phyloP scores from a whole-genome alignment of 768 basidiomycete species.

The Tylopilus intermedius region DNA sequence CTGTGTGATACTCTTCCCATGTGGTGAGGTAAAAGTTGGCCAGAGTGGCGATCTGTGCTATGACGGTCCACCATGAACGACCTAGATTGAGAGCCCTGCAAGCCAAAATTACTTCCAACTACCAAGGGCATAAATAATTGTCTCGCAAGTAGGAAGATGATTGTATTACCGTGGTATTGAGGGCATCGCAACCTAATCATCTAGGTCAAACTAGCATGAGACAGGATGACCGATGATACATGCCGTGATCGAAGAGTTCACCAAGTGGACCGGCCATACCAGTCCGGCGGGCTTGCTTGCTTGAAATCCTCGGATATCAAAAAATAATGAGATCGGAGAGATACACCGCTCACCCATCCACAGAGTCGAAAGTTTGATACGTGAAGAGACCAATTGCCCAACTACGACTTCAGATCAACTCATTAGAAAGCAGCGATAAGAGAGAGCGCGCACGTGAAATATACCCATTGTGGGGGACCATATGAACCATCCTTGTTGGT shows the following conservation, averaged over 20 bases:
- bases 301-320: slow-evolving; percentile 24
- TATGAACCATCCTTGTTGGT: slow-evolving; percentile 57
- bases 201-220: neutral
- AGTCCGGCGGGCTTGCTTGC: slow-evolving; percentile 92
- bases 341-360: slow-evolving; percentile 63
- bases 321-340: neutral
- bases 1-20: slow-evolving; percentile 87
- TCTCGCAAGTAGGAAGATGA: neutral
- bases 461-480: slow-evolving; percentile 80
- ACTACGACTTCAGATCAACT: slow-evolving; percentile 34
- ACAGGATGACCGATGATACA: slow-evolving; percentile 9
- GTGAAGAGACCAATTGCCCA: slow-evolving; percentile 87
- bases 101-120: slow-evolving; percentile 85
- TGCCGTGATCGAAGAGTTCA: slow-evolving; percentile 98
- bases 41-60: slow-evolving; percentile 66
- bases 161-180: slow-evolving; percentile 80
- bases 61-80: slow-evolving; percentile 95
- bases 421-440: neutral
- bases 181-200: slow-evolving; percentile 73
- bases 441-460: slow-evolving; percentile 67
- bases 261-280: slow-evolving; percentile 98
- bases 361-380: slow-evolving; percentile 87
- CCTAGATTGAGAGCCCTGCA: slow-evolving; percentile 85
- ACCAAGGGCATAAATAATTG: slow-evolving; percentile 2
- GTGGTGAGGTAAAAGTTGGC: slow-evolving; percentile 72